Conservation (phyloP, 495 filamentous ascomycete species). For the Cercophora samala region DNA sequence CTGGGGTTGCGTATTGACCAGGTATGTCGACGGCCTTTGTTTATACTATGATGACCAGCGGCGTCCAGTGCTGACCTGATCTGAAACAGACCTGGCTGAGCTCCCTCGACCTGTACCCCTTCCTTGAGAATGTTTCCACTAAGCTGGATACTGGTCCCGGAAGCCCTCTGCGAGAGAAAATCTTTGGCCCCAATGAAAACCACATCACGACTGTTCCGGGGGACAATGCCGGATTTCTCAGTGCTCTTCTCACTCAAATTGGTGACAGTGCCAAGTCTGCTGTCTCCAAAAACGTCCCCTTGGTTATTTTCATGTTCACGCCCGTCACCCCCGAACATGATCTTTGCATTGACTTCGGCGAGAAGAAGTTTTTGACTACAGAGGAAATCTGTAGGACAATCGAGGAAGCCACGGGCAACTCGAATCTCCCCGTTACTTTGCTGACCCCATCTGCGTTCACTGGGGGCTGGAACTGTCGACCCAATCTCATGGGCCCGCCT, state of each 20-base stretch:
- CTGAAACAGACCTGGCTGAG: conserved; percentile 35
- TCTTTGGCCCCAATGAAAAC: conserved; percentile 18
- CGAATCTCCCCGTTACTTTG: conserved; percentile 16
- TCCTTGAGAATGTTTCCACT: conserved; percentile 12
- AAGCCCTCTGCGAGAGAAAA: background rate
- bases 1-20: conserved; percentile 21
- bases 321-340: conserved; percentile 37
- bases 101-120: conserved; percentile 18
- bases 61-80: background rate
- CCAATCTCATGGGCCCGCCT: conserved; percentile 15
- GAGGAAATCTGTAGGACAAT: conserved; percentile 20
- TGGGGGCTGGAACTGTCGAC: conserved; percentile 30
- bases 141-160: conserved; percentile 15
- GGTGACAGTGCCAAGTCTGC: conserved; percentile 21
- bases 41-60: background rate
- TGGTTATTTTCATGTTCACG: conserved; percentile 37
- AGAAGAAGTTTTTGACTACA: conserved; percentile 10
- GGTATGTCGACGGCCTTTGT: conserved; percentile 10
- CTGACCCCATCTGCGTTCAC: conserved; percentile 29
- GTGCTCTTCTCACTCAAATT: conserved; percentile 22
- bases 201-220: conserved; percentile 26
- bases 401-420: conserved; percentile 23
- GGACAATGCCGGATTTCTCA: conserved; percentile 16
- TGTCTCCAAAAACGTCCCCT: conserved; percentile 10
- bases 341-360: conserved; percentile 29